Percentiles rank a stretch among this genome's conserved stretches.
These are phyloP conservation scores for Leucocoprinus birnbaumii DNA, from an alignment of 768 basidiomycete species.

Conservation along the genomic window DNA sequence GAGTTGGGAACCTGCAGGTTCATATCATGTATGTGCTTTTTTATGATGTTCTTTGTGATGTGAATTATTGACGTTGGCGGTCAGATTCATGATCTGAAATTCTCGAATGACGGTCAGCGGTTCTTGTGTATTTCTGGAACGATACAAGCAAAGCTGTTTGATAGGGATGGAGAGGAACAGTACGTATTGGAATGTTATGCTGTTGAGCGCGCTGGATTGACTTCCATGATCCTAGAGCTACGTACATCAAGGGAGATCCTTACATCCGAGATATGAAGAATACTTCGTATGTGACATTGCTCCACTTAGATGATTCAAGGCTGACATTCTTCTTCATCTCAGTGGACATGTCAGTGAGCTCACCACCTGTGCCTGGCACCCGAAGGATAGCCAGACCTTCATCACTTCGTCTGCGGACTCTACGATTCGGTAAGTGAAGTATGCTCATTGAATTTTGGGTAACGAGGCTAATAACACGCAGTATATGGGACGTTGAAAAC, in stretches of 20 bases:
- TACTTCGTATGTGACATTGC: slow-evolving; percentile 68
- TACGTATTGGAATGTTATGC: slow-evolving; percentile 37
- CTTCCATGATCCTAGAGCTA: slow-evolving; percentile 59
- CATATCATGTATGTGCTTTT: slow-evolving; percentile 70
- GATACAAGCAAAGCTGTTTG: slow-evolving; percentile 83
- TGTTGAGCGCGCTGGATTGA: slow-evolving; percentile 30
- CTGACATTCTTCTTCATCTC: slow-evolving; percentile 8
- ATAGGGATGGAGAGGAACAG: slow-evolving; percentile 92
- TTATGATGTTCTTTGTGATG: not conserved
- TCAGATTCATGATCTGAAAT: slow-evolving; percentile 90
- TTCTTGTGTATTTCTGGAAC: slow-evolving; percentile 90
- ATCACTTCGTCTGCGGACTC: slow-evolving; percentile 95
- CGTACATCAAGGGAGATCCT: slow-evolving; percentile 91
- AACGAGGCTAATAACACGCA: slow-evolving; percentile 24
- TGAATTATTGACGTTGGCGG: not conserved
- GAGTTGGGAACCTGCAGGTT: slow-evolving; percentile 92
- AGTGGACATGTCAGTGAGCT: slow-evolving; percentile 96
- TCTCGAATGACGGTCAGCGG: slow-evolving; percentile 81
- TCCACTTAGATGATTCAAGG: not conserved
- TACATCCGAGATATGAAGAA: slow-evolving; percentile 99
- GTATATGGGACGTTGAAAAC: slow-evolving; percentile 94
- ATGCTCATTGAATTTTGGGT: not conserved
- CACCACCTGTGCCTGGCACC: slow-evolving; percentile 91
- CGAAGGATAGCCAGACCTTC: slow-evolving; percentile 78
- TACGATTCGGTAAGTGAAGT: slow-evolving; percentile 69